Evolutionary conservation across 2,329 filamentous ascomycete species (phyloP), one percentile per base, ranked within the genome.

Genomic region (Fusarium duplospermum): DNA sequence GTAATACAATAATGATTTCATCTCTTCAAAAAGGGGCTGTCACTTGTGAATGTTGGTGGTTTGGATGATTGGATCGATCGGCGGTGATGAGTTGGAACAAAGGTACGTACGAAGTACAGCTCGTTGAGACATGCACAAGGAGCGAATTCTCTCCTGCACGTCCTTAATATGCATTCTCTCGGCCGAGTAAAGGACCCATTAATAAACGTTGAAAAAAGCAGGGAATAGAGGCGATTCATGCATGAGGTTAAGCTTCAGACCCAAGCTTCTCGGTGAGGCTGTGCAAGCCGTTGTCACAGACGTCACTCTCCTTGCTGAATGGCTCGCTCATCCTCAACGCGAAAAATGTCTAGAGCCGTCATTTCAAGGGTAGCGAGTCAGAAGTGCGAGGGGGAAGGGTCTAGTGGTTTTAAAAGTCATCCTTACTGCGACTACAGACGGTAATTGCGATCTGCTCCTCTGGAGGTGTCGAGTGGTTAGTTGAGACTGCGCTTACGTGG

Each of bases 1-100:
- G 50, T 54, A 54, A 54, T 54, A 54, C 50, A 31, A 54, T 54
- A 54, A 54, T 54, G 47, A 54, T 54, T 54, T 54, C 50, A 31
- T 54, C 50, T 31, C 50, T 14, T 33, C 4, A 54, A 54, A 27
- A 54, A 2, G 18, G 50, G 47, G 18, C 31, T 54, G 6, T 4
- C 14, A 47, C 24, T 6, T 5, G 47, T 52, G 18, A 52, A n/a
- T 52, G 47, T 3, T 13, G 24, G 24, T 13, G 47, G 7, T 10
- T 47, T 47, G 14, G 22, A 47, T 3, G 47, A 29, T 52, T 29
- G 24, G 24, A 29, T 52, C 18, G 47, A 8, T 3, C 16, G 4
- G 24, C 9, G 4, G 24, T 5, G 22, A 6, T 45, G 3, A 42
- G 38, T n/a, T 22, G n/a, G 22, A 47, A 9, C 22, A 6, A 24